Conservation (phyloP, 192 early-diverging fungal genomes). For the Rhizoclosmatium sp. region DNA sequence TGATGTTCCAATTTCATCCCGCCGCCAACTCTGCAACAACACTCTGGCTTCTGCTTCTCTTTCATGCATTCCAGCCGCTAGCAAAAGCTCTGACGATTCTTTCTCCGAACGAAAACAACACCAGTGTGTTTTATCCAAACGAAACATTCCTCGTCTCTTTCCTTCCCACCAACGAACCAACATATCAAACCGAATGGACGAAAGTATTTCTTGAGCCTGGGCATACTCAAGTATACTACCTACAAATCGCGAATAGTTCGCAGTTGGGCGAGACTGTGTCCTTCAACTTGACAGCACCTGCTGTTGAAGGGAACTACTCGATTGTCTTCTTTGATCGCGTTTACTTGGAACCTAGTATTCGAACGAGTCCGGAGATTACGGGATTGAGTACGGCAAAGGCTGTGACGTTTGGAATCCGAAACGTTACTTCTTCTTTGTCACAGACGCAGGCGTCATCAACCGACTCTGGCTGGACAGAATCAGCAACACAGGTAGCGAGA, state of each 20-base stretch:
- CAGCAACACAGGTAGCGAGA: too few species aligned
- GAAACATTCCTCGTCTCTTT: background rate
- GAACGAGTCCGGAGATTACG: background rate
- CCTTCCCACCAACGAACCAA: slow-evolving; percentile 2
- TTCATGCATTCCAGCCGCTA: background rate
- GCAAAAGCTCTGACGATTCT: background rate
- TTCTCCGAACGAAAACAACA: background rate
- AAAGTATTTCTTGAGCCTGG: slow-evolving; percentile 1
- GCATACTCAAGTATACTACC: background rate
- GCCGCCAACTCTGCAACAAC: background rate
- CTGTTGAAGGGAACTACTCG: background rate
- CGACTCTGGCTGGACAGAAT: too few species aligned
- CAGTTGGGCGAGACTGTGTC: background rate
- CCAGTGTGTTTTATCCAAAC: background rate
- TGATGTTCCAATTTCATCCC: background rate
- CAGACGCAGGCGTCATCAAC: too few species aligned
- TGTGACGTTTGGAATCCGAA: background rate
- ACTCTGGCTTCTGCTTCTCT: background rate
- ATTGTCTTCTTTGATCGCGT: slow-evolving; percentile 11
- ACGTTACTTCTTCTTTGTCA: background rate
- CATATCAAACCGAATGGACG: background rate
- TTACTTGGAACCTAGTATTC: background rate
- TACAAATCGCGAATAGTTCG: background rate
- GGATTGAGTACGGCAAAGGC: background rate
- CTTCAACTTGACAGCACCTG: slow-evolving; percentile 8